phyloP scores from a whole-genome alignment of 2,329 filamentous ascomycete species.

The Pseudogymnoascus sp. region DNA sequence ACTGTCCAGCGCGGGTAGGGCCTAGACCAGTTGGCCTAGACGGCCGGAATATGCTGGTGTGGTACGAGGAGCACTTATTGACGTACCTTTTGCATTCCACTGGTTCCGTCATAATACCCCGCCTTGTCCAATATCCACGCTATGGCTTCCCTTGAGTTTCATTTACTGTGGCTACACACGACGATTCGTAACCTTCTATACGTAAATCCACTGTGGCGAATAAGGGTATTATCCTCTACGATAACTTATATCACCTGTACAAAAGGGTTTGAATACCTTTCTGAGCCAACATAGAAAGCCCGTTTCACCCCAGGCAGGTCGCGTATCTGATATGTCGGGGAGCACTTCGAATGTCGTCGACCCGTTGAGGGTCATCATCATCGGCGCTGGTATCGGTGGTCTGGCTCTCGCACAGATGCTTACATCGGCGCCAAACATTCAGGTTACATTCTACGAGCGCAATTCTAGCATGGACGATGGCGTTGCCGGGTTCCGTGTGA shows the following conservation, averaged over 20 bases:
- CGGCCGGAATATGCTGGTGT: not conserved
- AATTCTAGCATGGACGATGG: conserved; percentile 14
- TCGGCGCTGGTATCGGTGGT: conserved; percentile 22
- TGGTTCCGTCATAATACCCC: not conserved
- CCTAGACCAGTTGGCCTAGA: not conserved
- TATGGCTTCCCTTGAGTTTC: not conserved
- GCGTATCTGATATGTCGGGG: not conserved
- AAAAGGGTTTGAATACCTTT: not conserved
- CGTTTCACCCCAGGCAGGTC: not conserved
- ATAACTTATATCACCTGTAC: not conserved
- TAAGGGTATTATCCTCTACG: too few species aligned
- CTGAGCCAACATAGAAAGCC: not conserved
- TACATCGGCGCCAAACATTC: conserved; percentile 14
- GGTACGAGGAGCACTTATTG: not conserved
- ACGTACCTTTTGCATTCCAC: not conserved
- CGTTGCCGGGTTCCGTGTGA: conserved; percentile 22
- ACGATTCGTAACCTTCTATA: too few species aligned
- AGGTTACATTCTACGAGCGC: conserved; percentile 21
- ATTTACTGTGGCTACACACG: not conserved
- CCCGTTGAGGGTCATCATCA: conserved; percentile 10
- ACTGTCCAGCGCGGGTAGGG: not conserved
- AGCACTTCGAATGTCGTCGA: not conserved
- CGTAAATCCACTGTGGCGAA: too few species aligned
- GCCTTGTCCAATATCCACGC: not conserved
- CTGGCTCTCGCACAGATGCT: conserved; percentile 22